phyloP scores from a whole-genome alignment of 2,329 filamentous ascomycete species.

The Neopestalotiopsis sp. region DNA sequence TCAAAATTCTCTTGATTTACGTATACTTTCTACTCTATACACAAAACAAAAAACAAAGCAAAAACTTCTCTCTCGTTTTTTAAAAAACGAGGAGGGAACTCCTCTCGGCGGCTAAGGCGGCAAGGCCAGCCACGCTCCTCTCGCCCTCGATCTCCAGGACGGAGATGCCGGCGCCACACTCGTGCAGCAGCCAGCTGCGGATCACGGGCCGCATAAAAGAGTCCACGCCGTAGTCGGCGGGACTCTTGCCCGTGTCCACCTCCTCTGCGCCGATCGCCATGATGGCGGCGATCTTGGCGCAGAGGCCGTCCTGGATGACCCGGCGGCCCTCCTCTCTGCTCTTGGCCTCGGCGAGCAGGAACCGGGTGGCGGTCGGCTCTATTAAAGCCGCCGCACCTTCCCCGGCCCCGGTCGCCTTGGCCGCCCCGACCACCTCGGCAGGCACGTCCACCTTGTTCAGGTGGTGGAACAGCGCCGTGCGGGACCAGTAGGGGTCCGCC shows the following conservation, averaged over 20 bases:
- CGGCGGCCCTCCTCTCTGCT: constrained; percentile 35
- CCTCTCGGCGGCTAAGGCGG: constrained; percentile 35
- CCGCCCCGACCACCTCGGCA: background rate
- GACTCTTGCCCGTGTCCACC: constrained; percentile 45
- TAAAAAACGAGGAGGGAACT: background rate
- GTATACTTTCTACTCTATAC: too few relatives aligned
- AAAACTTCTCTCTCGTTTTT: background rate
- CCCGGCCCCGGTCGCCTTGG: constrained; percentile 4
- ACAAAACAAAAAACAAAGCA: too few relatives aligned
- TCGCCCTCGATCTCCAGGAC: constrained; percentile 54
- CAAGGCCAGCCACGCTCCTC: constrained; percentile 44
- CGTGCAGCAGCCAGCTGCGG: constrained; percentile 54
- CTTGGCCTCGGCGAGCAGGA: constrained; percentile 16
- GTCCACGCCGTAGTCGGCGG: constrained; percentile 55
- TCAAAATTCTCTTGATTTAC: too few relatives aligned
- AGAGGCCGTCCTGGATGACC: constrained; percentile 42
- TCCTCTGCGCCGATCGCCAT: constrained; percentile 51
- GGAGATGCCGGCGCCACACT: constrained; percentile 48
- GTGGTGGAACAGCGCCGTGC: constrained; percentile 52
- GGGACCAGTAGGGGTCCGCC: constrained; percentile 59
- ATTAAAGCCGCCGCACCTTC: constrained; percentile 17
- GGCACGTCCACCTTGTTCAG: constrained; percentile 54
- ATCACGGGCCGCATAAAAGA: constrained; percentile 58
- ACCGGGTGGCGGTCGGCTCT: constrained; percentile 22
- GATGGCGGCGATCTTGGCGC: constrained; percentile 46